These are phyloP conservation scores for Chamaecyparis obtusa DNA, from an alignment of 75 land plant species.

Conservation along the genomic window DNA sequence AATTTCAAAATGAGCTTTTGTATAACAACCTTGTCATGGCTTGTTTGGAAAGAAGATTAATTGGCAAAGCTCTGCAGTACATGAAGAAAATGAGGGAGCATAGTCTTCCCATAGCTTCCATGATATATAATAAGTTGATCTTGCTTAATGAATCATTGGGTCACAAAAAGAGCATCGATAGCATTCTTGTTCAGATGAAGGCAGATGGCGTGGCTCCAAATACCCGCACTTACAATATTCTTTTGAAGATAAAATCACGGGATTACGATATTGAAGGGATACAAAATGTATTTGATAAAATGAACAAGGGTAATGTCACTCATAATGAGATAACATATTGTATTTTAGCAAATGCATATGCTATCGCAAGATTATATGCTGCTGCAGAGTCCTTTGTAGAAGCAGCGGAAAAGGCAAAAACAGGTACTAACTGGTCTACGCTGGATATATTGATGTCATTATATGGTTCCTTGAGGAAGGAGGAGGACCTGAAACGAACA, in stretches of 20 bases:
- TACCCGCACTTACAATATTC: slow-evolving; percentile 76
- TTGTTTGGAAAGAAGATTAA: slow-evolving; percentile 59
- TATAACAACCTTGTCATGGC: slow-evolving; percentile 78
- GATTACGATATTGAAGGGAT: slow-evolving; percentile 69
- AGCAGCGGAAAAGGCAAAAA: slow-evolving; percentile 40
- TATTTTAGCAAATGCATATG: slow-evolving; percentile 72
- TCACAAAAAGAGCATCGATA: slow-evolving; percentile 40
- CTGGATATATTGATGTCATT: slow-evolving; percentile 63
- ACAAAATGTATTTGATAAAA: slow-evolving; percentile 47
- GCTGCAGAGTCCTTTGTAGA: slow-evolving; percentile 60
- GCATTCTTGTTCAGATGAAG: slow-evolving; percentile 69
- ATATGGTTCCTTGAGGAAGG: slow-evolving; percentile 69
- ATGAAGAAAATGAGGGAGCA: slow-evolving; percentile 74
- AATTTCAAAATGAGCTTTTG: slow-evolving; percentile 60
- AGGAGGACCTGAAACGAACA: slow-evolving; percentile 42
- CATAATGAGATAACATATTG: slow-evolving; percentile 79
- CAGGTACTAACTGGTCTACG: slow-evolving; percentile 67
- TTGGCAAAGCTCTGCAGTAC: slow-evolving; percentile 48
- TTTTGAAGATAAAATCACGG: slow-evolving; percentile 69
- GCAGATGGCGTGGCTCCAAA: slow-evolving; percentile 56
- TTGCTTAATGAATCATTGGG: slow-evolving; percentile 57
- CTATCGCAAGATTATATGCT: slow-evolving; percentile 56
- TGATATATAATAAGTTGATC: slow-evolving; percentile 70
- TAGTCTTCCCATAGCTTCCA: slow-evolving; percentile 56
- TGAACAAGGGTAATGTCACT: slow-evolving; percentile 53